A percentile compares a stretch with the other conserved stretches of the same genome.
Evolutionary conservation across 805 yeast genomes (phyloP).

Genomic region (Saccharomycopsis malanga): DNA sequence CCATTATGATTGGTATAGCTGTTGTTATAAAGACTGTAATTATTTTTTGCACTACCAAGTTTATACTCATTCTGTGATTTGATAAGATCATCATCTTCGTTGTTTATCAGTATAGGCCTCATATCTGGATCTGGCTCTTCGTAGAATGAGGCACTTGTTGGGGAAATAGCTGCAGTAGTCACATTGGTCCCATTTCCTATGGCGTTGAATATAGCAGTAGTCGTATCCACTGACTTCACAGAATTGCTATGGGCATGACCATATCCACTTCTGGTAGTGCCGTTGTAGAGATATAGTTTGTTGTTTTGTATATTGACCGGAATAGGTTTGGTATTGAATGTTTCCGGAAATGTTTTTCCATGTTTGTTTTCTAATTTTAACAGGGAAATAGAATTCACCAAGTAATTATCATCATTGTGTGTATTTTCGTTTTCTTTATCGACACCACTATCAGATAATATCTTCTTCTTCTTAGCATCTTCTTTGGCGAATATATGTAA

Average conservation of each 20-base stretch:
- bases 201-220: not conserved
- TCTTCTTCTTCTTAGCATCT: not conserved
- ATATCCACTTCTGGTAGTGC: not conserved
- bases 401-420: not conserved
- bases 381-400: slow-evolving; percentile 1
- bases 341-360: slow-evolving; percentile 16
- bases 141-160: slow-evolving; percentile 10
- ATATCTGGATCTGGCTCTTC: not conserved
- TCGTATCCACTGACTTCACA: not conserved
- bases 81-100: not conserved
- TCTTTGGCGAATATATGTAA: slow-evolving; percentile 12
- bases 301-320: slow-evolving; percentile 20
- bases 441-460: not conserved
- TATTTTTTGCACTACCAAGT: not conserved
- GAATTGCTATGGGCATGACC: slow-evolving; percentile 4
- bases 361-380: not conserved
- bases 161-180: slow-evolving; percentile 12
- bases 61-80: not conserved
- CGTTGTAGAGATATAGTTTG: slow-evolving; percentile 13
- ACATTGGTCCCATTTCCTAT: not conserved
- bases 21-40: not conserved
- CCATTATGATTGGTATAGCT: not conserved
- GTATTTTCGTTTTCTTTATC: slow-evolving; percentile 4
- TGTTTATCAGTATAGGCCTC: not conserved
- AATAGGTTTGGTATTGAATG: slow-evolving; percentile 18